These are phyloP conservation scores for Boletus tylopilopsis DNA, from an alignment of 768 basidiomycete genomes.

Conservation along the genomic window DNA sequence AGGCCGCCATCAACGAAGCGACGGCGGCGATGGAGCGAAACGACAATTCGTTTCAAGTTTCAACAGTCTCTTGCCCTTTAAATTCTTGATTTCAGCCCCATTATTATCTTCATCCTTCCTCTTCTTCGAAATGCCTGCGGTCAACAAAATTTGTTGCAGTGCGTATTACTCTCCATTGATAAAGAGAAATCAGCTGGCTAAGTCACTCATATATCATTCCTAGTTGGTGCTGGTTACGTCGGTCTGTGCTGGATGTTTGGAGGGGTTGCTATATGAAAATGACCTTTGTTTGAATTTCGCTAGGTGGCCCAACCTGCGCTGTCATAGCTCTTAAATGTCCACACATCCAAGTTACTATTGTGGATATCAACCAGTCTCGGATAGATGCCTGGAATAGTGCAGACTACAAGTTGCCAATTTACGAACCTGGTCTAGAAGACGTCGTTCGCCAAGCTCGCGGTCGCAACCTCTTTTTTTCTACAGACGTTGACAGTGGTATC, in stretches of 20 bases:
- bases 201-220: slow-evolving; percentile 8
- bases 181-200: neutral
- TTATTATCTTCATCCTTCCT: too few relatives aligned
- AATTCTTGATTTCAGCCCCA: neutral
- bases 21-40: too few relatives aligned
- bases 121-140: slow-evolving; percentile 37
- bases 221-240: slow-evolving; percentile 91
- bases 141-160: slow-evolving; percentile 89
- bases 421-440: slow-evolving; percentile 93
- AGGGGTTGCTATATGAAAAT: slow-evolving; percentile 5
- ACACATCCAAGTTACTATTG: slow-evolving; percentile 92
- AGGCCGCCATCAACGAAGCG: too few relatives aligned
- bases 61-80: neutral
- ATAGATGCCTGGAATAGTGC: slow-evolving; percentile 96
- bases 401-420: slow-evolving; percentile 86
- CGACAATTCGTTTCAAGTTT: neutral
- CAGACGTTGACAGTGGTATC: slow-evolving; percentile 90
- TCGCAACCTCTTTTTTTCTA: slow-evolving; percentile 95
- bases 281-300: slow-evolving; percentile 12
- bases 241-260: slow-evolving; percentile 46
- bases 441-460: slow-evolving; percentile 87
- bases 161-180: too few relatives aligned
- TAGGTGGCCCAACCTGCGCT: slow-evolving; percentile 93
- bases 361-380: slow-evolving; percentile 92
- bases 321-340: slow-evolving; percentile 94